These are phyloP conservation scores for Sicyos baderoa DNA, from an alignment of 306 rosid genomes.

Conservation along the genomic window DNA sequence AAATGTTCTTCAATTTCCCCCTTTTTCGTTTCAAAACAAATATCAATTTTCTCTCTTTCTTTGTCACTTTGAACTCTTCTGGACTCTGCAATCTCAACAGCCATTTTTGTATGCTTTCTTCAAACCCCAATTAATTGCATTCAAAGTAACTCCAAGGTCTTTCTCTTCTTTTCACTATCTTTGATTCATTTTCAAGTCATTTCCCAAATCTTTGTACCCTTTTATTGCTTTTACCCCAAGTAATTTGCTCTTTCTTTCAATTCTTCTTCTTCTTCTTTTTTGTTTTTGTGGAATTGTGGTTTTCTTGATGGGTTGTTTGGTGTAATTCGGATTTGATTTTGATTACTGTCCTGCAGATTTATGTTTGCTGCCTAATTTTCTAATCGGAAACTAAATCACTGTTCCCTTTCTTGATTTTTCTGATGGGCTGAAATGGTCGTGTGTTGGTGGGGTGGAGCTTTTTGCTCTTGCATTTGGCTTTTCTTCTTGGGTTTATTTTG, in stretches of 20 bases:
- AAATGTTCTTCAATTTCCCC: background rate
- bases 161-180: slow-evolving; percentile 22
- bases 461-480: slow-evolving; percentile 2
- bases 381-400: background rate
- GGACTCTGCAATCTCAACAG: background rate
- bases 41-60: background rate
- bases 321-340: slow-evolving; percentile 1
- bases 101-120: slow-evolving; percentile 7
- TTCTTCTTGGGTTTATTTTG: background rate
- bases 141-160: slow-evolving; percentile 12
- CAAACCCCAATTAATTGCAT: background rate
- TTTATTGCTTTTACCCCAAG: slow-evolving; percentile 64
- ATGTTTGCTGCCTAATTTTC: background rate
- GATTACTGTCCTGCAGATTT: background rate
- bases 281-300: slow-evolving; percentile 18
- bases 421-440: background rate
- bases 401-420: background rate
- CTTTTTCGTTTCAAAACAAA: slow-evolving; percentile 7
- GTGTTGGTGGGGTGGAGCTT: slow-evolving; percentile 4
- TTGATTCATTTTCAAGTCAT: slow-evolving; percentile 32
- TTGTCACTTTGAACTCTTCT: slow-evolving; percentile 14
- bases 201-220: slow-evolving; percentile 34
- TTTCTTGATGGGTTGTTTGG: background rate
- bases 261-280: background rate
- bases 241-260: slow-evolving; percentile 23